Base-by-base conservation (phyloP, 139 green algal species). In the Medakamo hakoo region DNA sequence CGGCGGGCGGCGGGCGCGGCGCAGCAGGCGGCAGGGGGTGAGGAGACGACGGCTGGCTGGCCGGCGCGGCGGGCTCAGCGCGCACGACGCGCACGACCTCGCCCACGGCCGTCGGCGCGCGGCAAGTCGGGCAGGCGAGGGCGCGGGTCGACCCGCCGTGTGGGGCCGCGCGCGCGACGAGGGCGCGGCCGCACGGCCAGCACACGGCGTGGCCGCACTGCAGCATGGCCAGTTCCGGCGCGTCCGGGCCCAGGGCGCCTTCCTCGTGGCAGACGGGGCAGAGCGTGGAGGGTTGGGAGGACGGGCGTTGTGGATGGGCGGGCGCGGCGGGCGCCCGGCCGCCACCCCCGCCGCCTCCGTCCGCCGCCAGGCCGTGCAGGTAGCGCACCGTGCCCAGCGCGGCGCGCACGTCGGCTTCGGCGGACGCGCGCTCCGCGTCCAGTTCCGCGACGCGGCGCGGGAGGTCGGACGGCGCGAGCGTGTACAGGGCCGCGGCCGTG, bases 251-350 rank as follows among this genome's bases (percentile, higher is more conserved):
- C 21, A 89, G 26, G 0, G n/a, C n/a, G n/a, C n/a, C n/a, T n/a
- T 40, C 1, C 4, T 90, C 80, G 21, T 85, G 80, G 68, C 85
- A 93, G 27, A 93, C 74, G 4, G 84, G 82, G 69, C 85, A 93
- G 21, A 68, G n/a, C n/a, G n/a, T 32, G 29, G 40, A 52, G 40
- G 40, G 40, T n/a, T n/a, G n/a, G n/a, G 9, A 16, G 40, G 40
- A 52, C 40, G 40, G 40, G 9, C 9, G 40, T n/a, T 52, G 9
- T 9, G 40, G 40, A 21, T 52, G 40, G 40, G 9, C 40, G 40
- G 9, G n/a, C 57, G 26, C 25, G 27, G 57, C 24, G 32, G 28
- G 26, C 49, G 56, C n/a, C 21, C 27, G 4, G 23, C 49, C 26
- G 57, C 4, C 25, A n/a, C 25, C 28, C 18, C 31, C 20, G 18